These are phyloP conservation scores for Phytopythium chamaehyphon DNA, from an alignment of 352 stramenopile species.

Conservation along the genomic window DNA sequence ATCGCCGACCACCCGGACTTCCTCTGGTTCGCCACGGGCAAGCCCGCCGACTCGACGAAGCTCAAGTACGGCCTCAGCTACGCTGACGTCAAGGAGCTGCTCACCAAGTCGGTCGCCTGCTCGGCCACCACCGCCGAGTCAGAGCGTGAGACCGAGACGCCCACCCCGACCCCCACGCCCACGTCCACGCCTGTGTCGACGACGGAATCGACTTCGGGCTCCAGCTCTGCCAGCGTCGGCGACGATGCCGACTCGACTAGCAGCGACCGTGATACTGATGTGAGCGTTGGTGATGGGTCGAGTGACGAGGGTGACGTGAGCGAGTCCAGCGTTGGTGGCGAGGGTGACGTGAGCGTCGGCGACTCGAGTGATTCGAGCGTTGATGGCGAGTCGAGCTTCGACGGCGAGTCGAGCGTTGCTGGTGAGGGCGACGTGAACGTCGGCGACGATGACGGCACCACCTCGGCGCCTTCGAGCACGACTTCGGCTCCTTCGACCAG, in stretches of 20 bases:
- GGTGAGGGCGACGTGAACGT: too few relatives aligned
- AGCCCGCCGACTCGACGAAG: slow-evolving; percentile 15
- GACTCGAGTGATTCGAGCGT: too few relatives aligned
- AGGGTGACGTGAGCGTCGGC: too few relatives aligned
- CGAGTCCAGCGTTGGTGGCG: too few relatives aligned
- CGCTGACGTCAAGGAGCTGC: slow-evolving; percentile 21
- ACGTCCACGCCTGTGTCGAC: slow-evolving; percentile 4
- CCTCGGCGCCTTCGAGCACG: not conserved
- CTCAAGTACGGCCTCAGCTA: slow-evolving; percentile 13
- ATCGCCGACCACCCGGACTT: slow-evolving; percentile 31
- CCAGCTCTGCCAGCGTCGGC: slow-evolving; percentile 1
- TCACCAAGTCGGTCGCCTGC: slow-evolving; percentile 19
- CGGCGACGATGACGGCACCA: too few relatives aligned
- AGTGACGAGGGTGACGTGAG: too few relatives aligned
- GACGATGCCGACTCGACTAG: slow-evolving; percentile 1
- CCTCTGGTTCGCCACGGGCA: slow-evolving; percentile 28
- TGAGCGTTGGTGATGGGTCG: too few relatives aligned
- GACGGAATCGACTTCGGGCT: slow-evolving; percentile 3
- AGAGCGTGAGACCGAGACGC: not conserved
- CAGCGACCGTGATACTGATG: too few relatives aligned
- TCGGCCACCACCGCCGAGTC: not conserved
- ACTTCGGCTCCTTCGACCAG: not conserved
- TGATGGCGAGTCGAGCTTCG: too few relatives aligned
- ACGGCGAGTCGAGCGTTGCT: too few relatives aligned
- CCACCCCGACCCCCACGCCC: slow-evolving; percentile 3